Evolutionary conservation across 2,329 filamentous ascomycete species (phyloP).

Genomic region (Sporothrix luriei): DNA sequence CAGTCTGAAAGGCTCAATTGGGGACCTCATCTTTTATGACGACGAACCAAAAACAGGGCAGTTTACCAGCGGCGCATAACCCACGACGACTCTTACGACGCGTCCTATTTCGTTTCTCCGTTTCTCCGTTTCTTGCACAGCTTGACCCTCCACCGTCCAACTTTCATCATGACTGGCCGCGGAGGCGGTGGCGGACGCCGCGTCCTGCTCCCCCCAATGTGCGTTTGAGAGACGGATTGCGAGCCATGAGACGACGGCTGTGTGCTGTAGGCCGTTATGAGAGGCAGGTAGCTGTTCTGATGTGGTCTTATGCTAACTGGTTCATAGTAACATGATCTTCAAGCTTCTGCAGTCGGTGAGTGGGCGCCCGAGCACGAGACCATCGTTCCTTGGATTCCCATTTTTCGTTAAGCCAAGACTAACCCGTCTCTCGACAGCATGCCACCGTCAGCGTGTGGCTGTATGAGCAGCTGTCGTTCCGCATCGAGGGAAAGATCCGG

Average conservation of each 20-base stretch:
- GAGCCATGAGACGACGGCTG: neutral
- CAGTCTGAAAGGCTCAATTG: conserved; percentile 7
- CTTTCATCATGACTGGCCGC: conserved; percentile 58
- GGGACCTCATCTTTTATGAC: neutral
- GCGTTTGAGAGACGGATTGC: conserved; percentile 12
- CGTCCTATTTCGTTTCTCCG: neutral
- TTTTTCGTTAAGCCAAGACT: neutral
- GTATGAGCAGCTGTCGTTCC: conserved; percentile 90
- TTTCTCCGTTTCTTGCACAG: neutral
- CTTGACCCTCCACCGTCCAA: neutral
- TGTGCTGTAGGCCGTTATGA: neutral
- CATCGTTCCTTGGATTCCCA: too few species aligned
- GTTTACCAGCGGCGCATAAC: neutral
- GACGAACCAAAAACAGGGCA: neutral
- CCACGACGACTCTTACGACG: conserved; percentile 3
- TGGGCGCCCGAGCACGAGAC: neutral
- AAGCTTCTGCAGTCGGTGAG: conserved; percentile 72
- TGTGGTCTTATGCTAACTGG: neutral
- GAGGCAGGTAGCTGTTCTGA: too few species aligned
- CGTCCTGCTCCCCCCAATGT: conserved; percentile 62
- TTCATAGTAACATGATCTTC: conserved; percentile 75
- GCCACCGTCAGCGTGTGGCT: conserved; percentile 92
- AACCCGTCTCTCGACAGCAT: conserved; percentile 53
- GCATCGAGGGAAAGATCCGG: conserved; percentile 95
- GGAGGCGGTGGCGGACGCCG: conserved; percentile 62